Evolutionary conservation across 495 filamentous ascomycete genomes (phyloP).

Genomic region (Neurospora sp.): DNA sequence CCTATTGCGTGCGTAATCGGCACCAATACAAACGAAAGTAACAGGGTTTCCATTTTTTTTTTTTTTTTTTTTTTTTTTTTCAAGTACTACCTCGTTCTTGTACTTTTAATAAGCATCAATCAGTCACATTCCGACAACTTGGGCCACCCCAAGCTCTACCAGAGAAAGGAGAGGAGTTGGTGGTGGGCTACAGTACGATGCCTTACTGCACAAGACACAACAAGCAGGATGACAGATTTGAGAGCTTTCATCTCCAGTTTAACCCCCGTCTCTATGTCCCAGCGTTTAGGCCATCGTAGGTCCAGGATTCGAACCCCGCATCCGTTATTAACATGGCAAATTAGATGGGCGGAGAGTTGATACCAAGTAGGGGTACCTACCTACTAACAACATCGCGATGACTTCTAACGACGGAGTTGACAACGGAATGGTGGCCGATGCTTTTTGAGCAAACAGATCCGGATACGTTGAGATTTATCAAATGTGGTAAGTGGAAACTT

Average conservation of each 20-base stretch:
- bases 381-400: background rate
- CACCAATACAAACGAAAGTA: background rate
- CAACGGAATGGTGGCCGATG: background rate
- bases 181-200: background rate
- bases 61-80: background rate
- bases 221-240: background rate
- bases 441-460: background rate
- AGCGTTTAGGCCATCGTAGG: background rate
- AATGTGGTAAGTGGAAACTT: background rate
- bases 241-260: background rate
- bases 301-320: background rate
- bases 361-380: background rate
- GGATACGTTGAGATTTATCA: background rate
- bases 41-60: background rate
- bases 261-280: background rate
- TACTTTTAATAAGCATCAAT: background rate
- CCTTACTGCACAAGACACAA: background rate
- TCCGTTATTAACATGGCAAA: background rate
- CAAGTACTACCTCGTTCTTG: background rate
- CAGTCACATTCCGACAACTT: background rate
- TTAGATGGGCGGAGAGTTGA: background rate
- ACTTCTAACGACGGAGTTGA: background rate
- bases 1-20: background rate
- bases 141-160: background rate
- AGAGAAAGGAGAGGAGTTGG: background rate